Conservation (phyloP, 768 basidiomycete genomes). For the Hygrophorus pudorinus region DNA sequence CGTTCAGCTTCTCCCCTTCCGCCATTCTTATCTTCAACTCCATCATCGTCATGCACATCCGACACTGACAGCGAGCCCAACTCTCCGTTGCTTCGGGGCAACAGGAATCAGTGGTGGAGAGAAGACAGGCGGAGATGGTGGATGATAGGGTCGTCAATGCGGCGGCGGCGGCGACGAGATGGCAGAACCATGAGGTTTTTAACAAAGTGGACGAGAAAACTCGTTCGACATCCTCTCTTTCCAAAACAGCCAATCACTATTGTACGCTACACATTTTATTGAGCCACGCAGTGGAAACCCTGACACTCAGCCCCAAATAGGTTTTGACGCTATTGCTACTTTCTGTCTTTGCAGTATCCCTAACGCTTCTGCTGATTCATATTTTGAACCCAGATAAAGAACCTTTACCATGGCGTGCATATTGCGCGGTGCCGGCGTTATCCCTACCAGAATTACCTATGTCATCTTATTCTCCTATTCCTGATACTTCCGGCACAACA, state of each 20-base stretch:
- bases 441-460: constrained; percentile 31
- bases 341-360: constrained; percentile 68
- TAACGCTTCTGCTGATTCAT: constrained; percentile 85
- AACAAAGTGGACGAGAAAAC: constrained; percentile 42
- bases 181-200: constrained; percentile 36
- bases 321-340: constrained; percentile 66
- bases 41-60: constrained; percentile 44
- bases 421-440: constrained; percentile 66
- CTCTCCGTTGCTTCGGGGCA: constrained; percentile 32
- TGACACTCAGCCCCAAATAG: too few species aligned
- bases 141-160: constrained; percentile 25
- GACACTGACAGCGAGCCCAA: constrained; percentile 55
- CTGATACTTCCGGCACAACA: constrained; percentile 23
- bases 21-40: constrained; percentile 37
- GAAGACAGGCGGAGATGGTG: constrained; percentile 51
- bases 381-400: constrained; percentile 94
- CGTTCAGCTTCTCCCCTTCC: constrained; percentile 52
- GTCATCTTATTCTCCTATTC: constrained; percentile 28
- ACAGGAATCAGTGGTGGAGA: constrained; percentile 28
- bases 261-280: constrained; percentile 34
- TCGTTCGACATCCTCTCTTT: constrained; percentile 66
- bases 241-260: constrained; percentile 76
- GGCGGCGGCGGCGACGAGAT: constrained; percentile 43
- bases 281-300: constrained; percentile 2
- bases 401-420: constrained; percentile 88